A percentile compares a stretch with the other conserved stretches of the same genome.
Conservation (phyloP, 805 yeast species). For the Ogataea dorogensis region DNA sequence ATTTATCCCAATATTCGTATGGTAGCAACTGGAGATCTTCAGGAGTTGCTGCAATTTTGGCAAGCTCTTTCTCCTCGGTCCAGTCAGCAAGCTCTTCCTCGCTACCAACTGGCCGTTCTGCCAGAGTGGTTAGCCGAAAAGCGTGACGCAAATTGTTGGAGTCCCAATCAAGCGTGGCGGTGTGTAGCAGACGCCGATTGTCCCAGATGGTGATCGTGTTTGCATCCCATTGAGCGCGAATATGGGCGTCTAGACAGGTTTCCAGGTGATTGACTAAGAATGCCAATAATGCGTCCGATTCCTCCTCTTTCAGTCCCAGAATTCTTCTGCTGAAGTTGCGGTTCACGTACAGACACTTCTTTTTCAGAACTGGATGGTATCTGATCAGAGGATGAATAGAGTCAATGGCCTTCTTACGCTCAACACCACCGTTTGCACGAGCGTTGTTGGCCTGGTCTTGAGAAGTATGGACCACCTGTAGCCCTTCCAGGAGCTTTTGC, state of each 20-base stretch:
- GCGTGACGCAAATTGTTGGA: slow-evolving; percentile 68
- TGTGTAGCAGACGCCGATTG: slow-evolving; percentile 67
- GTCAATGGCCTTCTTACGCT: slow-evolving; percentile 61
- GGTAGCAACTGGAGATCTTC: no score
- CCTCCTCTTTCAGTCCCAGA: slow-evolving; percentile 71
- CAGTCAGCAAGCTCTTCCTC: slow-evolving; percentile 33
- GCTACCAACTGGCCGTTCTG: slow-evolving; percentile 57
- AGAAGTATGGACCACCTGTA: slow-evolving; percentile 69
- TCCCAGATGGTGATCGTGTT: slow-evolving; percentile 76
- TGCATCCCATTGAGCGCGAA: slow-evolving; percentile 71
- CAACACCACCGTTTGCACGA: slow-evolving; percentile 55
- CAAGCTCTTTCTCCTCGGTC: slow-evolving; percentile 31
- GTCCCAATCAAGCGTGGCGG: slow-evolving; percentile 73
- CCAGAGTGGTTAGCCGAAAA: slow-evolving; percentile 69
- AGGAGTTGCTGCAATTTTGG: slow-evolving; percentile 19
- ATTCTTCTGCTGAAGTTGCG: slow-evolving; percentile 63
- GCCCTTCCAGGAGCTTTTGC: slow-evolving; percentile 54
- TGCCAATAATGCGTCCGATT: slow-evolving; percentile 57
- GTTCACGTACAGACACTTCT: slow-evolving; percentile 57
- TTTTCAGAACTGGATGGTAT: slow-evolving; percentile 68
- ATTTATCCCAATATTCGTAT: slow-evolving; percentile 21
- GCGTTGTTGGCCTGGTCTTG: slow-evolving; percentile 66
- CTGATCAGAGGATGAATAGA: slow-evolving; percentile 70
- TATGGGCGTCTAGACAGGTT: slow-evolving; percentile 57
- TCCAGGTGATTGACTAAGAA: slow-evolving; percentile 54